Percentiles rank a stretch among this genome's conserved stretches.
Evolutionary conservation across 805 yeast species (phyloP).

Genomic region (Sugiyamaella smithiae): DNA sequence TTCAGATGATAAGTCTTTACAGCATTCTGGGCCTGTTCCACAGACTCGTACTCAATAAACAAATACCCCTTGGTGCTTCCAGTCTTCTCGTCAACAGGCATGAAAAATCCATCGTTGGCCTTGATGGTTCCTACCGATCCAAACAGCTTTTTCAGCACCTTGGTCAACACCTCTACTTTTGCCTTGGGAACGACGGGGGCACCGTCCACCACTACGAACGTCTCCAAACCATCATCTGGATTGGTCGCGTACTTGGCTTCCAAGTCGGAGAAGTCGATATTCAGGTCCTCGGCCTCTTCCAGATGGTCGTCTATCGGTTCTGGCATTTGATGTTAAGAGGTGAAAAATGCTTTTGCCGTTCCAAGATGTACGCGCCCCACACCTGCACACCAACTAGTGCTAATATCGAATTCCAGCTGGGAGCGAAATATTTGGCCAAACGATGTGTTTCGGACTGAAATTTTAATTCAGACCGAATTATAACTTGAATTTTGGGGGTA

Average conservation of each 20-base stretch:
- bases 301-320: constrained; percentile 16
- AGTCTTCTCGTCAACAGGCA: constrained; percentile 65
- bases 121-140: constrained; percentile 70
- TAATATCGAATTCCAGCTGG: no score
- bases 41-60: constrained; percentile 75
- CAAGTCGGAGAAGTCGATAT: constrained; percentile 74
- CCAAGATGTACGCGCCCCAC: constrained; percentile 1
- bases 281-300: constrained; percentile 35
- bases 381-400: no score
- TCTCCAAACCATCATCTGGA: constrained; percentile 62
- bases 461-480: no score
- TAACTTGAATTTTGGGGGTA: no score
- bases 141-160: constrained; percentile 81
- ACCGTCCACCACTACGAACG: constrained; percentile 85
- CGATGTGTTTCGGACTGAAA: no score
- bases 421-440: no score
- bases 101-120: constrained; percentile 58
- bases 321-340: constrained; percentile 14
- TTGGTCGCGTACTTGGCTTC: constrained; percentile 70
- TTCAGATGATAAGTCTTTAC: constrained; percentile 79
- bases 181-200: constrained; percentile 93
- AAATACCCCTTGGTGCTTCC: constrained; percentile 79
- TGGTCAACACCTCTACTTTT: constrained; percentile 77
- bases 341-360: constrained; percentile 1
- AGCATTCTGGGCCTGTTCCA: constrained; percentile 70